Evolutionary conservation across 2,329 filamentous ascomycete species (phyloP).

Genomic region (Fusarium humuli): DNA sequence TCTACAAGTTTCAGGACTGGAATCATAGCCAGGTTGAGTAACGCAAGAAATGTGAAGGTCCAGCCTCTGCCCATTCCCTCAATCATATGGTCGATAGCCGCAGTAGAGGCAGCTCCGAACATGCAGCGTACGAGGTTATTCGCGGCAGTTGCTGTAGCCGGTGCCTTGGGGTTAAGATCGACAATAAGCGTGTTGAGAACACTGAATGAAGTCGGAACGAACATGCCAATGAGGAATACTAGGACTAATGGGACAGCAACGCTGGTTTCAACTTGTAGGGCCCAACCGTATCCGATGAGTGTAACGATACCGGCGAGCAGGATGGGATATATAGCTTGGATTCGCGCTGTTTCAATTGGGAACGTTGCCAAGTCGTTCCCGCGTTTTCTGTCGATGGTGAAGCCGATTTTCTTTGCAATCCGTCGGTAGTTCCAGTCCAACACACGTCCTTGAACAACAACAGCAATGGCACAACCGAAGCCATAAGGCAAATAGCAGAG

Average conservation of each 20-base stretch:
- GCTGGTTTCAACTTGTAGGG: constrained; percentile 61
- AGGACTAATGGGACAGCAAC: constrained; percentile 68
- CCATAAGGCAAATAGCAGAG: constrained; percentile 68
- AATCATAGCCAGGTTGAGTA: constrained; percentile 61
- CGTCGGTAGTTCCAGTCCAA: constrained; percentile 78
- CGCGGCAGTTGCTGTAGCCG: constrained; percentile 71
- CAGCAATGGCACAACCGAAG: constrained; percentile 60
- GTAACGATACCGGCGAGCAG: constrained; percentile 65
- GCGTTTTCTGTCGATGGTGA: constrained; percentile 70
- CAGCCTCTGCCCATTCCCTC: constrained; percentile 68
- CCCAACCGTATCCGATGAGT: constrained; percentile 69
- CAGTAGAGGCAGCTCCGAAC: constrained; percentile 68
- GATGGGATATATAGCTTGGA: constrained; percentile 66
- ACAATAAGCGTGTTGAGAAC: constrained; percentile 73
- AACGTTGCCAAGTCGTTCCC: constrained; percentile 64
- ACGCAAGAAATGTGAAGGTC: constrained; percentile 69
- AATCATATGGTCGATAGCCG: constrained; percentile 70
- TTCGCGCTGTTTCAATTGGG: constrained; percentile 66
- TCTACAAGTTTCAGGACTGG: constrained; percentile 64
- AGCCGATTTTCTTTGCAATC: constrained; percentile 69
- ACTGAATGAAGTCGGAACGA: constrained; percentile 71
- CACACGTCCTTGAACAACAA: constrained; percentile 67
- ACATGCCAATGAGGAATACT: constrained; percentile 67
- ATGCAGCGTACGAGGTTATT: constrained; percentile 74
- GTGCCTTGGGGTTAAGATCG: constrained; percentile 70